Conservation (phyloP, 192 early-diverging fungal species). For the Bifiguratus adelaidae region DNA sequence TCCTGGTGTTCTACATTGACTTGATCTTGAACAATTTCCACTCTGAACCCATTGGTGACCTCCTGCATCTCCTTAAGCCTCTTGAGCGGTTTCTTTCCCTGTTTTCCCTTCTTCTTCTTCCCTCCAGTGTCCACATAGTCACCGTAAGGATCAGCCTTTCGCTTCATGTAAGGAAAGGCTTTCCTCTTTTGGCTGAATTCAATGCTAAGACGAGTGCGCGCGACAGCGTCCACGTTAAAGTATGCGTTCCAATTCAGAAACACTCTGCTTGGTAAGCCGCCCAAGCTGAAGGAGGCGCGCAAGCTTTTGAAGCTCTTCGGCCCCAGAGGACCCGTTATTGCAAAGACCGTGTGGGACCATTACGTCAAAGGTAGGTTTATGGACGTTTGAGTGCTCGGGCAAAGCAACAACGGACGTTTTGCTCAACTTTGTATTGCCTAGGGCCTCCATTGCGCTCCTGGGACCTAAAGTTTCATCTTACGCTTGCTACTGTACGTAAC, state of each 20-base stretch:
- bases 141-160: slow-evolving; percentile 3
- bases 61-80: not conserved
- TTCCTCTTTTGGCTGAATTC: no score
- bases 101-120: no score
- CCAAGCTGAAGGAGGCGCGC: no score
- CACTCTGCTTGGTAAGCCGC: no score
- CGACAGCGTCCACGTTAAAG: no score
- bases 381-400: not conserved
- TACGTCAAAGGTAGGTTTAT: slow-evolving; percentile 4
- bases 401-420: no score
- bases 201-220: no score
- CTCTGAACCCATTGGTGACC: not conserved
- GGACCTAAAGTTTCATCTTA: slow-evolving; percentile 19
- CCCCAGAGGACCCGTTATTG: slow-evolving; percentile 5
- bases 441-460: slow-evolving; percentile 36
- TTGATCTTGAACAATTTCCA: no score
- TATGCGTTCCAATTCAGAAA: no score
- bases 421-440: not conserved
- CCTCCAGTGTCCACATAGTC: not conserved
- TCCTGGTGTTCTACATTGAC: not conserved
- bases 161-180: no score
- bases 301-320: no score
- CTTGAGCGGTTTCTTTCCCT: not conserved
- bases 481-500: slow-evolving; percentile 16
- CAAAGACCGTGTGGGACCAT: slow-evolving; percentile 4